Conservation (phyloP, 441 rosid species). For the Isatis lusitanica region DNA sequence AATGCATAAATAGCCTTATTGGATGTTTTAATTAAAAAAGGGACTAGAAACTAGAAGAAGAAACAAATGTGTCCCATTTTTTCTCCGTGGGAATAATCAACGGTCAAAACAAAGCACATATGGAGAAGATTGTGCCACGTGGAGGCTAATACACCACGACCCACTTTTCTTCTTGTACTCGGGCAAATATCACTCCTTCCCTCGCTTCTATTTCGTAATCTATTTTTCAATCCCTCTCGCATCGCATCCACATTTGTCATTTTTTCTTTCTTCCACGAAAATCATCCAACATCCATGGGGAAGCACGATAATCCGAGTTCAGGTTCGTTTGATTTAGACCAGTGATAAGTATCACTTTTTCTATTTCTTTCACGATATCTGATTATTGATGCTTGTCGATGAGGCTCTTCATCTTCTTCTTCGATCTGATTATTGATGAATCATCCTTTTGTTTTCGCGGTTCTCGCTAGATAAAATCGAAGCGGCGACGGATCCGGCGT, state of each 20-base stretch:
- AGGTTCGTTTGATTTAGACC: conserved; percentile 15
- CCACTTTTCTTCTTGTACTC: not conserved
- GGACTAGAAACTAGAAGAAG: too few species aligned
- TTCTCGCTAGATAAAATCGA: not conserved
- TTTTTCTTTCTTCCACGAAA: not conserved
- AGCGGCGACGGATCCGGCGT: conserved; percentile 36
- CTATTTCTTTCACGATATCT: not conserved
- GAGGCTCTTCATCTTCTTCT: conserved; percentile 21
- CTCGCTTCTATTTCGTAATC: conserved; percentile 18
- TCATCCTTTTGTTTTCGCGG: not conserved
- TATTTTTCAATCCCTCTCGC: not conserved
- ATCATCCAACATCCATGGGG: conserved; percentile 17
- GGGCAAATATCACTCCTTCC: not conserved
- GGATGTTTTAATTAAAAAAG: too few species aligned
- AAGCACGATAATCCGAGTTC: not conserved
- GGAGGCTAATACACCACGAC: conserved; percentile 18
- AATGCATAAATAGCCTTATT: too few species aligned
- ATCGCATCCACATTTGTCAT: not conserved
- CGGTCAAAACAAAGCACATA: conserved; percentile 13
- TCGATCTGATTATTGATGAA: not conserved
- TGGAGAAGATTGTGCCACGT: conserved; percentile 28
- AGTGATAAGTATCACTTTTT: not conserved
- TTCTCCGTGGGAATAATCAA: conserved; percentile 13
- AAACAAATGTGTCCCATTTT: not conserved
- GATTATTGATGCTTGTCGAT: not conserved